Evolutionary conservation across 805 yeast species (phyloP).

Genomic region (Wickerhamiella domercqiae): DNA sequence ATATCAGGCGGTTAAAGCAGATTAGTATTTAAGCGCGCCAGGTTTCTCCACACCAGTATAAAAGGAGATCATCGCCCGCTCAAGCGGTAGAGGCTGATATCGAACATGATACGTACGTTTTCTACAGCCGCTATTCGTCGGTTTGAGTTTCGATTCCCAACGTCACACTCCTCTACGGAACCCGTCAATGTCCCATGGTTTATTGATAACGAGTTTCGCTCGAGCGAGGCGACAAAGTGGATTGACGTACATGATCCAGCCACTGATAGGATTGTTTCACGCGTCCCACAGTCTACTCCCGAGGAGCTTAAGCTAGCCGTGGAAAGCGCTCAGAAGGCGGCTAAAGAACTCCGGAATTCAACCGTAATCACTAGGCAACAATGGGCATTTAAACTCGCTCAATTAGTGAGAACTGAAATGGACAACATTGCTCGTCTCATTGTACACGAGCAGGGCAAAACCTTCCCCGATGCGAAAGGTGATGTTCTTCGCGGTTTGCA

Average conservation of each 20-base stretch:
- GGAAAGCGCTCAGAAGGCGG: constrained; percentile 48
- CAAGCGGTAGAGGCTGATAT: too few relatives aligned
- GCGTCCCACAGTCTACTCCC: constrained; percentile 58
- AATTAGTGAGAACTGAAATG: constrained; percentile 46
- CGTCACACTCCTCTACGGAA: constrained; percentile 19
- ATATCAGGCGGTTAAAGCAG: too few relatives aligned
- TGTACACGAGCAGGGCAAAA: constrained; percentile 62
- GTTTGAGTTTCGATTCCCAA: constrained; percentile 16
- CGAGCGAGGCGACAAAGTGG: constrained; percentile 40
- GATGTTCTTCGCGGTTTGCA: constrained; percentile 64
- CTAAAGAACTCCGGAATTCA: constrained; percentile 38
- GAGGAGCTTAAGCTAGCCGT: constrained; percentile 52
- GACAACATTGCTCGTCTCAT: constrained; percentile 51
- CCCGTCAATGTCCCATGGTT: constrained; percentile 26
- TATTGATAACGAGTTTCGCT: constrained; percentile 34
- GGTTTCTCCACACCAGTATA: too few relatives aligned
- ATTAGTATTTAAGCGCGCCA: too few relatives aligned
- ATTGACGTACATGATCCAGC: constrained; percentile 65
- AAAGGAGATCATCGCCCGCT: too few relatives aligned
- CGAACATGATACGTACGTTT: neutral
- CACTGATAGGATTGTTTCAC: constrained; percentile 47
- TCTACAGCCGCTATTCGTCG: neutral
- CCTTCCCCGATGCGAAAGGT: constrained; percentile 59
- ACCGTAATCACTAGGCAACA: constrained; percentile 40
- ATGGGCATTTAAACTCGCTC: constrained; percentile 52